Evolutionary conservation across 768 basidiomycete species (phyloP).

Genomic region (Rhizopogon sp.): DNA sequence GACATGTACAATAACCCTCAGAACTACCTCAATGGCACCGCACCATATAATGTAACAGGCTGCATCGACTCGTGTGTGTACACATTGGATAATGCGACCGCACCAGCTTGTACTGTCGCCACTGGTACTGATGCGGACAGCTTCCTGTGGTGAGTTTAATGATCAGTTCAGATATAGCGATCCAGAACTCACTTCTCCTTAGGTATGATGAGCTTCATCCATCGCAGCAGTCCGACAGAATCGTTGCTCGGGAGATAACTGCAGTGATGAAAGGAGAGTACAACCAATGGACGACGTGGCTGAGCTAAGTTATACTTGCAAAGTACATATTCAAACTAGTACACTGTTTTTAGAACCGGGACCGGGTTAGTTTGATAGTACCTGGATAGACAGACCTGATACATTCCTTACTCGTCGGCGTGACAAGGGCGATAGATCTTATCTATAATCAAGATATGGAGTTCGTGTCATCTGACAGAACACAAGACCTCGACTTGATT

Average conservation of each 20-base stretch:
- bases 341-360: background rate
- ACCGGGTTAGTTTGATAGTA: background rate
- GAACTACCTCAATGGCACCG: constrained; percentile 59
- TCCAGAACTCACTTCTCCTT: background rate
- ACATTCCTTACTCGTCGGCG: too few relatives aligned
- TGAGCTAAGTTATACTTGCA: constrained; percentile 26
- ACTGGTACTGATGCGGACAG: constrained; percentile 43
- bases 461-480: background rate
- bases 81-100: constrained; percentile 16
- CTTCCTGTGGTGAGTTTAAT: constrained; percentile 47
- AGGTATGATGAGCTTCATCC: constrained; percentile 52
- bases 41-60: constrained; percentile 54
- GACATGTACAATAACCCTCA: constrained; percentile 52
- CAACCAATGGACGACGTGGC: constrained; percentile 47
- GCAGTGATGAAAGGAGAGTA: constrained; percentile 38
- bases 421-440: background rate
- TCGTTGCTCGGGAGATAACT: constrained; percentile 48
- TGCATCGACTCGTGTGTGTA: constrained; percentile 45
- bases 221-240: constrained; percentile 52
- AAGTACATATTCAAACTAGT: background rate
- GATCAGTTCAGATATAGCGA: background rate
- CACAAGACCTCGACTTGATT: background rate
- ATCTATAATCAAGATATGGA: background rate
- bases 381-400: background rate
- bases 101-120: constrained; percentile 29